phyloP scores from a whole-genome alignment of 176 grass and related monocot genomes.

The Carex kokanica region DNA sequence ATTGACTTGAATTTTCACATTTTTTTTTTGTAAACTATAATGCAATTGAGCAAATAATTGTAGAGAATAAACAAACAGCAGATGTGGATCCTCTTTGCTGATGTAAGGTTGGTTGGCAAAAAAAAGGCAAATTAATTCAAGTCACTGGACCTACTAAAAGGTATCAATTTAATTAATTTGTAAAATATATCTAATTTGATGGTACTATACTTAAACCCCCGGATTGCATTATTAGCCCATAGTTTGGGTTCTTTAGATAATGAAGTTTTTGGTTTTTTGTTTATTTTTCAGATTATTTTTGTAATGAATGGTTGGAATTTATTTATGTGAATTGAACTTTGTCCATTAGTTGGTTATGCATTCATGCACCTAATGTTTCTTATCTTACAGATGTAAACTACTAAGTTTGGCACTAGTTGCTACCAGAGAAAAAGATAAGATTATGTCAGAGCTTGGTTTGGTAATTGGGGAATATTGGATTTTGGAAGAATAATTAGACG shows the following conservation, averaged over 20 bases:
- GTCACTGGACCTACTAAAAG: not conserved
- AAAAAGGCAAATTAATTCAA: not conserved
- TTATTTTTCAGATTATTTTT: not conserved
- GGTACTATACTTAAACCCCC: not conserved
- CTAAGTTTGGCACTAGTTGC: not conserved
- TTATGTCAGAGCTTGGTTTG: not conserved
- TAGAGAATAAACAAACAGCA: not conserved
- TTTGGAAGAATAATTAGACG: not conserved
- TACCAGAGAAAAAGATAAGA: not conserved
- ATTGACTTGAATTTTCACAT: not conserved
- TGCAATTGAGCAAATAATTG: not conserved
- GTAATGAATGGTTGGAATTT: not conserved
- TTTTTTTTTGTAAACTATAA: not conserved
- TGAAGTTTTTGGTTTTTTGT: not conserved
- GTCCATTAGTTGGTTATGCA: not conserved
- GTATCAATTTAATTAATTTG: not conserved
- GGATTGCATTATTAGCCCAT: slow-evolving; percentile 3
- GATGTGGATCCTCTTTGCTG: not conserved
- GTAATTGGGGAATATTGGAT: not conserved
- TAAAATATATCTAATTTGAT: not conserved
- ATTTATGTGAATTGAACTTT: slow-evolving; percentile 5
- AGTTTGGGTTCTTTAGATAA: not conserved
- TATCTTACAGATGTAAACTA: not conserved
- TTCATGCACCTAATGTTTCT: not conserved
- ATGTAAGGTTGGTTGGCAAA: slow-evolving; percentile 7